Evolutionary conservation across 1,284 basidiomycete genomes (phyloP), one percentile per base, ranked within the genome.

Genomic region (Papiliotrema nemorosa): DNA sequence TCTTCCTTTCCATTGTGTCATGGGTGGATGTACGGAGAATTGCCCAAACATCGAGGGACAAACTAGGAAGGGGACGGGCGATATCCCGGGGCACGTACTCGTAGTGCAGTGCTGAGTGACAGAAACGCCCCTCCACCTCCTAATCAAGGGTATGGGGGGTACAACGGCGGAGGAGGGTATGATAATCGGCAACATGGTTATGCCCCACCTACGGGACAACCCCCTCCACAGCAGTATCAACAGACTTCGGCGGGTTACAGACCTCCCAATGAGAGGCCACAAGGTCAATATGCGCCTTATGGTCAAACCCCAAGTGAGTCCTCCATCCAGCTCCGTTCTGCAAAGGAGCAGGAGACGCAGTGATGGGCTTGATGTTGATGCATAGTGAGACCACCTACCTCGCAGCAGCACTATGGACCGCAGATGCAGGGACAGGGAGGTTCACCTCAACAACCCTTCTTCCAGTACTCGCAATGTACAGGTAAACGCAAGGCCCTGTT

Each of bases 401-500:
- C 29, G 2, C 47, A 47, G 37, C 88, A 90, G 66, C 72, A 79
- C 58, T 89, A 86, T 60, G 85, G 86, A 0, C 83, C 84, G 10
- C 80, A 81, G 50, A 77, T 81, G 50, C 77, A 84, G 65, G 78
- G 74, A 29, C 57, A 76, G 2, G 75, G 81, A 35, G 77, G 82
- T 38, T 78, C 78, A 36, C 66, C 70, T 45, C 77, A 79, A 41
- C 80, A 84, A 57, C 78, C 79, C 0, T 84, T 69, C 72, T 91
- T 88, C 78, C 84, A 88, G 67, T 90, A 90, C 64, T 90, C 88
- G 2, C 86, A 87, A 66, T 91, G 88, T 58, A 64, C 56, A 18
- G 69, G 69, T 38, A 59, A 54, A 36, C 54, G 64, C 41, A 70
- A 72, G 53, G 69, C 67, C 18, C 54, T 69, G 13, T 55, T 67